Base-by-base conservation (phyloP, 805 yeast genomes). In the Candida glaebosa region DNA sequence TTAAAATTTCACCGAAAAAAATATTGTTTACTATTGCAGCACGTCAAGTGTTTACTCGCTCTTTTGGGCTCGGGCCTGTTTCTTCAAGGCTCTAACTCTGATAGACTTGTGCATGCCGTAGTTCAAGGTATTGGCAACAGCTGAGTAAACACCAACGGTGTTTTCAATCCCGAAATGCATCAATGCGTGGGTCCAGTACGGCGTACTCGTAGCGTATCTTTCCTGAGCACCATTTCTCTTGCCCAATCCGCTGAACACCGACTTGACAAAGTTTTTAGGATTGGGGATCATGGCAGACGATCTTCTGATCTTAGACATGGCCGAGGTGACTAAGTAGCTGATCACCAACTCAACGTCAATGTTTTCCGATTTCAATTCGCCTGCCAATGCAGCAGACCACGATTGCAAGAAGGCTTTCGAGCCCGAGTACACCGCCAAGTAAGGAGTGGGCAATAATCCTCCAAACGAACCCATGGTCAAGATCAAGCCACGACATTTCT, bases 381-480 rank as follows among this genome's bases (percentile, higher is more conserved):
- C 89, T 14, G 96, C 85, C 51, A 93, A 73, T 1, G 96, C 89
- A 39, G 78, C 69, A 37, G 93, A 86, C 98, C 99, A 93, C 44
- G 81, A 79, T 68, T 93, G 97, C 59, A 93, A 74, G 63, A 93
- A 93, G 5, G 96, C 88, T 70, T 93, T 93, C 36, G 97, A 88
- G 18, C 99, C 99, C 15, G 97, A 85, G 69, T 93, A 93, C 8
- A 90, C 85, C 15, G 98, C 96, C 53, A 93, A 75, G 52, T 81
- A 75, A 17, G 99, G 98, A 9, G 96, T 83, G 42, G 99, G 98
- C 36, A 87, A 72, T 51, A 90, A 74, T 3, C 98, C 99, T 40
- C 96, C 96, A 58, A 93, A 91, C 3, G 98, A 91, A 34, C 98
- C 97, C 96, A 93, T 87, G 22, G 93, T 89, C 52, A 93, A 71